Base-by-base conservation (phyloP, 805 yeast genomes). In the Zygoascus biomembranicola region DNA sequence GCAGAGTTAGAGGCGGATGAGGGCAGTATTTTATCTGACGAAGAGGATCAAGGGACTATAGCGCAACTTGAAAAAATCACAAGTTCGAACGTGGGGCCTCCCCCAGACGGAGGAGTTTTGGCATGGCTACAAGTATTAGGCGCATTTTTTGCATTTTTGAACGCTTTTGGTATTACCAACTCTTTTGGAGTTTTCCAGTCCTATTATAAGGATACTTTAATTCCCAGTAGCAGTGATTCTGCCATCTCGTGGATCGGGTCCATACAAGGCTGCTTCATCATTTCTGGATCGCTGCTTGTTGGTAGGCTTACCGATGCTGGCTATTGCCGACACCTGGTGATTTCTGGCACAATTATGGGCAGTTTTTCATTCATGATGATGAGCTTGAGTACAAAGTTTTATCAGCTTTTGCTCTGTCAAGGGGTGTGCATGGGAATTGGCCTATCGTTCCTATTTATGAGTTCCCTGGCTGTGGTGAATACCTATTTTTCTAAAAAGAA, bases 401-500 rank as follows among this genome's bases (percentile, higher is more conserved):
- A 72, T 62, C 84, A 80, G 54, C 73, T 81, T 53, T 68, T 81
- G 42, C 63, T 81, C 8, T 71, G 79, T 11, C 80, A 78, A 65
- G 77, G 84, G 18, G 60, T 77, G 9, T 73, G 77, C 8, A 61
- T 74, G 43, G 79, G 80, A 0, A 53, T 76, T 1, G 82, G 81
- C 0, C 64, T 69, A 18, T 70, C 74, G 4, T 55, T 73, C 52
- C 63, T 73, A 41, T 74, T 77, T 68, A 66, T 73, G 4, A 74
- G 79, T 1, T 64, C 77, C 48, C 63, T 78, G 32, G 72, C 77
- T 5, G 69, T 70, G 9, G 64, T 76, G n/a, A 63, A 77, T 0
- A 75, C 74, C 35, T 77, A 77, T 70, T 78, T 77, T 60, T 57
- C 66, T 39, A 66, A 59, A 42, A 69, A 64, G 51, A 62, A 81